Evolutionary conservation across 2,329 filamentous ascomycete genomes (phyloP).

Genomic region (Fusarium lateritium): DNA sequence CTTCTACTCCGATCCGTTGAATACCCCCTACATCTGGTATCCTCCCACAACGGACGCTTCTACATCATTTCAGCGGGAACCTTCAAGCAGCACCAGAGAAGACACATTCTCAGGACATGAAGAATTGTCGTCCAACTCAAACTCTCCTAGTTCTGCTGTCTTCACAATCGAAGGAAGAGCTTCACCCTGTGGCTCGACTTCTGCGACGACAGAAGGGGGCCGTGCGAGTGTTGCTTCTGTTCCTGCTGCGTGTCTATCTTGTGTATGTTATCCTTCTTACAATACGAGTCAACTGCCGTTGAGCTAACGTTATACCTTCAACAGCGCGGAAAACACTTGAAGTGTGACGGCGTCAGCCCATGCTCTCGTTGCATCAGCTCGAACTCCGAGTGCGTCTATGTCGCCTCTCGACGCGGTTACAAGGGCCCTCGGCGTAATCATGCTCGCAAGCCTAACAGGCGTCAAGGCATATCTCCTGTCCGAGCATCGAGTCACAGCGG

Average conservation of each 20-base stretch:
- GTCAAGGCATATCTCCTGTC: constrained; percentile 61
- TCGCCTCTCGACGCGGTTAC: constrained; percentile 81
- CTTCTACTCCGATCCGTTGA: constrained; percentile 32
- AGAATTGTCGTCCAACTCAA: constrained; percentile 42
- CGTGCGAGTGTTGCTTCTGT: constrained; percentile 55
- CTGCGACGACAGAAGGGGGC: constrained; percentile 30
- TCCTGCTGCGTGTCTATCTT: constrained; percentile 69
- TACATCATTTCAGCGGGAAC: constrained; percentile 21
- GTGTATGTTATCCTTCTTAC: constrained; percentile 59
- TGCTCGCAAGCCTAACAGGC: constrained; percentile 64
- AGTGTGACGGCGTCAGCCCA: constrained; percentile 79
- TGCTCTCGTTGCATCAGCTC: constrained; percentile 76
- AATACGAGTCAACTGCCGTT: background rate
- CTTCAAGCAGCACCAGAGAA: constrained; percentile 23
- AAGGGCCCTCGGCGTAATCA: constrained; percentile 67
- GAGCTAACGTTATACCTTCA: constrained; percentile 18
- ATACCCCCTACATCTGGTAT: constrained; percentile 37
- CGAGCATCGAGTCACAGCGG: constrained; percentile 31
- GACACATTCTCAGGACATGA: constrained; percentile 34
- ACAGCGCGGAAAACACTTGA: constrained; percentile 77
- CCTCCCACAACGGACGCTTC: constrained; percentile 30
- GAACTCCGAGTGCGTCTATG: constrained; percentile 76
- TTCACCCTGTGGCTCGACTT: constrained; percentile 42
- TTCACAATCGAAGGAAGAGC: constrained; percentile 27
- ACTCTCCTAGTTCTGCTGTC: constrained; percentile 45